Evolutionary conservation across 2,329 filamentous ascomycete genomes (phyloP).

Genomic region (Tolypocladium nubicola): DNA sequence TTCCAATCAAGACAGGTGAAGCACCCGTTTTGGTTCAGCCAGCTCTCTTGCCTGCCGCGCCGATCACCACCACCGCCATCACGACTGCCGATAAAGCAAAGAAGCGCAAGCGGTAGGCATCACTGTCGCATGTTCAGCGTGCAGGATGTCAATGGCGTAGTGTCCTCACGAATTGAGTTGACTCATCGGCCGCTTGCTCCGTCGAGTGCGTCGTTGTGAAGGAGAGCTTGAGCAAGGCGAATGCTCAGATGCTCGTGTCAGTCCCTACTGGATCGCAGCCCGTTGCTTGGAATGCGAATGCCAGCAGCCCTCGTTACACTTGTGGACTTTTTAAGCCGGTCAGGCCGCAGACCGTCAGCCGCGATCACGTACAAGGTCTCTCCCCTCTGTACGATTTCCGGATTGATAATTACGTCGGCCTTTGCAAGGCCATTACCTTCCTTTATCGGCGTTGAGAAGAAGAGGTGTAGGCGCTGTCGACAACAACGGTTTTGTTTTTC

Average conservation of each 20-base stretch:
- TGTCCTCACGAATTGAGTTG: neutral
- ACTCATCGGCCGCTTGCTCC: neutral
- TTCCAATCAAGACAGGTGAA: constrained; percentile 51
- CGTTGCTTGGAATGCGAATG: neutral
- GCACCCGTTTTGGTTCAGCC: constrained; percentile 24
- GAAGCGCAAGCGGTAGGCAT: constrained; percentile 47
- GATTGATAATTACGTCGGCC: constrained; percentile 26
- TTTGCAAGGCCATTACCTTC: constrained; percentile 23
- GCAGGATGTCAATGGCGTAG: neutral
- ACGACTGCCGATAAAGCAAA: constrained; percentile 43
- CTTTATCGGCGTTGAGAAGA: constrained; percentile 22
- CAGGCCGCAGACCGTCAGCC: neutral
- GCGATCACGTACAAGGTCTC: neutral
- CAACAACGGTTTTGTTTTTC: neutral
- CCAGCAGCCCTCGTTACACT: neutral
- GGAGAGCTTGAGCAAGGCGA: neutral
- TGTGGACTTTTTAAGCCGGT: neutral
- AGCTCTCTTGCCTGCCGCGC: constrained; percentile 31
- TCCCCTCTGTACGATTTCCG: constrained; percentile 3
- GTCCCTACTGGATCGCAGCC: constrained; percentile 1
- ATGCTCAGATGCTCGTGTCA: neutral
- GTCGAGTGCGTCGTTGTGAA: neutral
- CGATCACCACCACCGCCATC: constrained; percentile 26
- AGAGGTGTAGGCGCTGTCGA: constrained; percentile 10
- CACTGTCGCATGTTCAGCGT: neutral